A percentile compares a stretch with the other conserved stretches of the same genome.
Evolutionary conservation across 768 basidiomycete genomes (phyloP).

Genomic region (Serendipita indica): DNA sequence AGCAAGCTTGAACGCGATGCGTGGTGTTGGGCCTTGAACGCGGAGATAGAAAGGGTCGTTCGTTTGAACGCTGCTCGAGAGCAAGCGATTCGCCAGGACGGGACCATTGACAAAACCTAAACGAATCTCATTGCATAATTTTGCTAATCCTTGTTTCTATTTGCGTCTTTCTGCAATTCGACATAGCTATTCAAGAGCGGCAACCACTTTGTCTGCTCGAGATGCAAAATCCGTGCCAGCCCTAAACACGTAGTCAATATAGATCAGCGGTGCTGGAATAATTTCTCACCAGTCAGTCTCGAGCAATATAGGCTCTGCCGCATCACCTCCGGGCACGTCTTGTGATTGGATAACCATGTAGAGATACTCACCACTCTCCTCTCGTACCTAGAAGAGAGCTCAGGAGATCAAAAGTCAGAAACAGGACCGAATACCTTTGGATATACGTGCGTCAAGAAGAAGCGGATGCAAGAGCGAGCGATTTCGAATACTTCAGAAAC

Average conservation of each 20-base stretch:
- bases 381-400: slow-evolving; percentile 43
- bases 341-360: slow-evolving; percentile 62
- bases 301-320: slow-evolving; percentile 51
- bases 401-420: neutral
- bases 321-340: slow-evolving; percentile 51
- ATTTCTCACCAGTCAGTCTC: slow-evolving; percentile 65
- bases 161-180: too few species aligned
- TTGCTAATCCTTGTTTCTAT: too few species aligned
- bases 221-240: neutral
- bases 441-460: slow-evolving; percentile 65
- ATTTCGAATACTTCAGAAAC: slow-evolving; percentile 33
- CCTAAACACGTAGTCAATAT: neutral
- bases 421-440: slow-evolving; percentile 41
- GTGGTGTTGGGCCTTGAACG: slow-evolving; percentile 90
- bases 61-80: slow-evolving; percentile 51
- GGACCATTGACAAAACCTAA: slow-evolving; percentile 27
- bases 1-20: slow-evolving; percentile 80
- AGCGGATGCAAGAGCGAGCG: slow-evolving; percentile 30
- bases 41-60: slow-evolving; percentile 72
- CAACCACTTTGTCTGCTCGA: too few species aligned
- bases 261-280: neutral
- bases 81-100: slow-evolving; percentile 45
- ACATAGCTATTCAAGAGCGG: too few species aligned
- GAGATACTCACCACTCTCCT: slow-evolving; percentile 67
- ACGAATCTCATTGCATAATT: too few species aligned